phyloP scores from a whole-genome alignment of 2,329 filamentous ascomycete genomes.

The Xylariaceae sp. region DNA sequence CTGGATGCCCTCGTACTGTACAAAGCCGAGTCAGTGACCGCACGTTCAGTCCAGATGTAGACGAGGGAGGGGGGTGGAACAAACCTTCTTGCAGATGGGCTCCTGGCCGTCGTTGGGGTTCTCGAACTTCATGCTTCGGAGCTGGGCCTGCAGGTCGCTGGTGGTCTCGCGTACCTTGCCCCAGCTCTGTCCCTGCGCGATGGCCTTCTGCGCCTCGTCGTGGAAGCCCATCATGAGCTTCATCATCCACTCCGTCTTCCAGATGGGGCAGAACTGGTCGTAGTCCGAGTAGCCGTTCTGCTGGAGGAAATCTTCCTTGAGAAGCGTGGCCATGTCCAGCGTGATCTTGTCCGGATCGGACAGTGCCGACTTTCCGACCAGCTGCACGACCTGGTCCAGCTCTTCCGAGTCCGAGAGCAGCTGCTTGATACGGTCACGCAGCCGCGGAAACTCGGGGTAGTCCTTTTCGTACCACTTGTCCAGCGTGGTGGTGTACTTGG shows the following conservation, averaged over 20 bases:
- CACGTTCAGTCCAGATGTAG: not conserved
- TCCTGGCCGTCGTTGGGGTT: conserved; percentile 79
- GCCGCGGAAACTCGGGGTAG: conserved; percentile 85
- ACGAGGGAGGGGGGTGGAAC: conserved; percentile 15
- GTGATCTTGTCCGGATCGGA: conserved; percentile 98
- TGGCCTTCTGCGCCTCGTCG: conserved; percentile 92
- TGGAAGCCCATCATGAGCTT: conserved; percentile 98
- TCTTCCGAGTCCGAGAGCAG: conserved; percentile 93
- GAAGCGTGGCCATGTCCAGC: conserved; percentile 77
- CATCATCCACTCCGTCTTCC: conserved; percentile 99
- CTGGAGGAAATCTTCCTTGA: conserved; percentile 98
- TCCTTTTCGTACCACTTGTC: conserved; percentile 94
- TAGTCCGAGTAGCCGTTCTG: conserved; percentile 99
- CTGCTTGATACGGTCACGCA: conserved; percentile 89
- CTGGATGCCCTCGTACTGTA: conserved; percentile 84
- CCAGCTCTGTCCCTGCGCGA: conserved; percentile 88
- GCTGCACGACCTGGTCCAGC: conserved; percentile 94
- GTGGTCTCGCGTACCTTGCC: conserved; percentile 88
- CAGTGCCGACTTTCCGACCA: conserved; percentile 93
- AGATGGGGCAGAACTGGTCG: conserved; percentile 97
- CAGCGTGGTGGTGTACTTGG: conserved; percentile 84
- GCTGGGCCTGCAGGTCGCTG: conserved; percentile 71
- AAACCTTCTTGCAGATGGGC: conserved; percentile 72
- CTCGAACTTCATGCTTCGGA: conserved; percentile 96
- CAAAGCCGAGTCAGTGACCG: not conserved